Percentiles rank a stretch among this genome's conserved stretches.
phyloP scores from a whole-genome alignment of 73 alveolate genomes.

The Paraurostyla sp. region DNA sequence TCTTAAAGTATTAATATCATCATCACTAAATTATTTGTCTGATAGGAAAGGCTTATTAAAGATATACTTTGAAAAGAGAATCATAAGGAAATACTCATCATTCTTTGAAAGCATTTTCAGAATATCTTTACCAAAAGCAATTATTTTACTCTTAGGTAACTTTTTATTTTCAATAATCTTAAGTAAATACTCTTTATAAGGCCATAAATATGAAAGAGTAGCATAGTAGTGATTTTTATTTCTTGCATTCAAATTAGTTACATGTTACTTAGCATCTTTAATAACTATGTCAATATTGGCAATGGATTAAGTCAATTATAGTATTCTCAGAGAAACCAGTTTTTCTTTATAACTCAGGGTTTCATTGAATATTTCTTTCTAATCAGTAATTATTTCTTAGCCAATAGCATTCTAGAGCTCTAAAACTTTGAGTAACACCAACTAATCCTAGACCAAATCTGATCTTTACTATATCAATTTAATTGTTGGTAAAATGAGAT shows the following conservation, averaged over 20 bases:
- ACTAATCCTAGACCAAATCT: too few relatives aligned
- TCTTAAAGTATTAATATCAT: not conserved
- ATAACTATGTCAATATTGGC: too few relatives aligned
- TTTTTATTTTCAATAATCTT: not conserved
- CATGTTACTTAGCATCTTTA: too few relatives aligned
- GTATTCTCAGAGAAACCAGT: too few relatives aligned
- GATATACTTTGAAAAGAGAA: not conserved
- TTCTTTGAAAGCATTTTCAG: not conserved
- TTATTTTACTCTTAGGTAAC: not conserved
- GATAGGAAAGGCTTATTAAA: not conserved
- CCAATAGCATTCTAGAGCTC: too few relatives aligned
- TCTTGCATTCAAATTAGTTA: not conserved
- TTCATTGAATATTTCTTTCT: too few relatives aligned
- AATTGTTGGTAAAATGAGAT: too few relatives aligned
- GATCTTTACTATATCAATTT: too few relatives aligned
- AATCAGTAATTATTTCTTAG: too few relatives aligned
- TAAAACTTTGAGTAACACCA: too few relatives aligned
- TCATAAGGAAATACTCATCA: slow-evolving; percentile 35
- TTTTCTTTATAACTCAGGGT: too few relatives aligned
- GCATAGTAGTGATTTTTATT: not conserved
- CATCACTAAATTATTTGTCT: not conserved
- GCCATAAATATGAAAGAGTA: not conserved
- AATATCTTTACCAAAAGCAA: not conserved
- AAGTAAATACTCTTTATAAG: not conserved
- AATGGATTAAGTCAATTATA: too few relatives aligned